These are phyloP conservation scores for Selenicereus undatus DNA, from an alignment of 148 eudicot genomes.

Conservation along the genomic window DNA sequence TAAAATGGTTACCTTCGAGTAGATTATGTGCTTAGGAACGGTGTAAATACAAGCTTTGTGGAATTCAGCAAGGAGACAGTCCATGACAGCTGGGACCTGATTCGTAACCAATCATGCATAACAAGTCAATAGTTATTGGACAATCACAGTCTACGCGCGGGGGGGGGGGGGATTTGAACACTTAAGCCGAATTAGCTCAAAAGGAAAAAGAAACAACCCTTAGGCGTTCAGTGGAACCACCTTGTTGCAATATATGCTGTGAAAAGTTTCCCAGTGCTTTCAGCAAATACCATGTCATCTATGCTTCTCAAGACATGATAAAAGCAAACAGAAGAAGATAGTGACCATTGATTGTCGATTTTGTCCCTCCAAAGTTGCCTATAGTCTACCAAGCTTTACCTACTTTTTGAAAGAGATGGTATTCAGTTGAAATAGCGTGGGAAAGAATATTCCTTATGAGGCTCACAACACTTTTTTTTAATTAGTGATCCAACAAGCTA, in stretches of 20 bases:
- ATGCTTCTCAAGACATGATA: neutral
- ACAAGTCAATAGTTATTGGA: neutral
- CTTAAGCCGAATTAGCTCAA: neutral
- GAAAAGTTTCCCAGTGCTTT: neutral
- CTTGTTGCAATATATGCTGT: neutral
- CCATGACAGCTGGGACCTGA: constrained; percentile 81
- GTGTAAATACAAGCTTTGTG: constrained; percentile 78
- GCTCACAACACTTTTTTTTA: neutral
- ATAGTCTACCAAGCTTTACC: too few relatives aligned
- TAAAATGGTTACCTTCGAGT: constrained; percentile 54
- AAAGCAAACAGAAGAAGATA: neutral
- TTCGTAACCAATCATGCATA: constrained; percentile 14
- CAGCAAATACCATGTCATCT: neutral
- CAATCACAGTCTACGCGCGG: too few relatives aligned
- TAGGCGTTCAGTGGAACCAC: neutral
- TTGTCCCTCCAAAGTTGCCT: too few relatives aligned
- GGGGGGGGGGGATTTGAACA: too few relatives aligned
- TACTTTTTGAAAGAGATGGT: too few relatives aligned
- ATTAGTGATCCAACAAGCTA: neutral
- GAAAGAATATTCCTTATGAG: neutral
- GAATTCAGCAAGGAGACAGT: constrained; percentile 68
- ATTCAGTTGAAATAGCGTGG: too few relatives aligned
- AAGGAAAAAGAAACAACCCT: neutral
- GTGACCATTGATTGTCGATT: too few relatives aligned
- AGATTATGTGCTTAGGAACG: constrained; percentile 74